Percentiles rank a stretch among this genome's conserved stretches.
Conservation (phyloP, 2,329 filamentous ascomycete genomes). For the Zymoseptoria brevis region DNA sequence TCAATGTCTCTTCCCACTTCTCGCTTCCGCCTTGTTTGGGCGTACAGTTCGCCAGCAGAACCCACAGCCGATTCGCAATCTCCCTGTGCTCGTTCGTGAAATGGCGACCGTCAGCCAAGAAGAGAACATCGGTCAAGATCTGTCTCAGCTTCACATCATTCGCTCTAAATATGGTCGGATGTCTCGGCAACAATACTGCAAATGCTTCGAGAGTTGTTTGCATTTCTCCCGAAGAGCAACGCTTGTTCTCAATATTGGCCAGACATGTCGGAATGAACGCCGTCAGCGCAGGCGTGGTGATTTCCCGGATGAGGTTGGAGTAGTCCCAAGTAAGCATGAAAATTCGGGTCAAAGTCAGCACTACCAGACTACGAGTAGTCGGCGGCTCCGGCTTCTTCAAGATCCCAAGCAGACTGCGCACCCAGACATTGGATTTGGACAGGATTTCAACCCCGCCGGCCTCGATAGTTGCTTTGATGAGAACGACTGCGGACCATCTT, state of each 20-base stretch:
- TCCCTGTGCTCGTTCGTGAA: conserved; percentile 23
- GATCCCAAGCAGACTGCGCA: conserved; percentile 64
- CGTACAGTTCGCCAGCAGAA: conserved; percentile 70
- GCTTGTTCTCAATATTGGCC: conserved; percentile 46
- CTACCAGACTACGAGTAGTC: conserved; percentile 65
- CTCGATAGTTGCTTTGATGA: conserved; percentile 76
- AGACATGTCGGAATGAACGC: conserved; percentile 66
- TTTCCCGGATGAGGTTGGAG: conserved; percentile 75
- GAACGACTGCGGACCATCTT: conserved; percentile 66
- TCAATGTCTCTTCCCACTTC: conserved; percentile 67
- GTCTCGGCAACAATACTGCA: conserved; percentile 63
- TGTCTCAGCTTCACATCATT: conserved; percentile 56
- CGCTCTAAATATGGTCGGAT: conserved; percentile 75
- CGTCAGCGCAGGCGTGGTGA: conserved; percentile 74
- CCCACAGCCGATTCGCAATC: conserved; percentile 56
- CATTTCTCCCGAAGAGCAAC: conserved; percentile 32
- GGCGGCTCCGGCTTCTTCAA: conserved; percentile 72
- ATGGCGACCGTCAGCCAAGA: conserved; percentile 33
- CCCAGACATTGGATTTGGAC: conserved; percentile 65
- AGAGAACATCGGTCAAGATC: conserved; percentile 18
- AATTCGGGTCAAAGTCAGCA: conserved; percentile 73
- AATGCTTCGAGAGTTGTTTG: conserved; percentile 67
- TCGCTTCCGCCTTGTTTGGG: conserved; percentile 69
- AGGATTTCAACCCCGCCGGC: conserved; percentile 78
- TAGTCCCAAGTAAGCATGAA: conserved; percentile 76